Evolutionary conservation across 768 basidiomycete genomes (phyloP), one percentile per base, ranked within the genome.

Genomic region (Atractiella rhizophila): DNA sequence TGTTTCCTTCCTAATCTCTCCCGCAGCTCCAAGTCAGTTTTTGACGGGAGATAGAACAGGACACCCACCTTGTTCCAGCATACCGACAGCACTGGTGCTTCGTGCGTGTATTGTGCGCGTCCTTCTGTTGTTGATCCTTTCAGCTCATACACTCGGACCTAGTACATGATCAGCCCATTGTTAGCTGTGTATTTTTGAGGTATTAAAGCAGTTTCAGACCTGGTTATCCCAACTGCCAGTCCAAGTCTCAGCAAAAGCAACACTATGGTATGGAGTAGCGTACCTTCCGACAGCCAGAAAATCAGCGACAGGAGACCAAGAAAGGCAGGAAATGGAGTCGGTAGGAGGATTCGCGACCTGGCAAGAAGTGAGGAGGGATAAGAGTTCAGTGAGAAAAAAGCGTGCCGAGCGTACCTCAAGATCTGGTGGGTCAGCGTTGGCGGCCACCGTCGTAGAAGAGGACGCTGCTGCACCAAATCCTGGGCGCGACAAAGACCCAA

Each of bases 101-200:
- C 79, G 54, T 96, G 88, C 26, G 62, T 62, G 56, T 83, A 88
- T 70, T 79, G 74, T 0, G 83, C 83, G 60, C 82, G 83, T 15
- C 79, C 78, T 57, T 79, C 73, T 2, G 76, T 74, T 52, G 78
- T 75, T 18, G 80, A 78, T 11, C 62, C 63, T 18, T 73, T 73
- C 40, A 94, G 74, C 63, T 88, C 81, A 59, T 96, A 96, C 33
- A 94, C 67, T 35, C 85, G 71, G 23, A 91, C 83, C 80, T 86
- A 18, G 13, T 42, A n/a, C n/a, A n/a, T n/a, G n/a, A n/a, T n/a
- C n/a, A n/a, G n/a, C n/a, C n/a, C 16, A 4, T 1, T 8, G 18
- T 16, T 21, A 18, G 9, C 10, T 10, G 13, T 12, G n/a, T n/a
- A 12, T 19, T 24, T 9, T 11, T 13, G 35, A 12, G 35, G 7